These are phyloP conservation scores for Aspergillus neoniger DNA, from an alignment of 2,329 filamentous ascomycete species.

Conservation along the genomic window DNA sequence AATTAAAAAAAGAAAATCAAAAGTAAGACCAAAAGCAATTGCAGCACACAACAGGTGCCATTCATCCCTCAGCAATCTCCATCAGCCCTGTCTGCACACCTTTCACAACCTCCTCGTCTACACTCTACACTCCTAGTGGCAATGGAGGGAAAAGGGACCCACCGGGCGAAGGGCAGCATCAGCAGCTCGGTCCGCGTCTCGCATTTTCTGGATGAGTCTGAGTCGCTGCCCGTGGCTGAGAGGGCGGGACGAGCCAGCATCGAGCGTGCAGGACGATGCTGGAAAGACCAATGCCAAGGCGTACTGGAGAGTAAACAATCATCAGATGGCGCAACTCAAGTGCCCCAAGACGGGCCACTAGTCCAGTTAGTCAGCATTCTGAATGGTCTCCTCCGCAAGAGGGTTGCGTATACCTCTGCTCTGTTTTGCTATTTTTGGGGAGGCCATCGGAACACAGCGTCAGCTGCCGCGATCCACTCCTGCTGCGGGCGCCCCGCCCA, in stretches of 20 bases:
- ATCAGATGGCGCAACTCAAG: slow-evolving; percentile 3
- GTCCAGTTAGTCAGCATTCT: slow-evolving; percentile 1
- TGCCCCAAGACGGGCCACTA: not conserved
- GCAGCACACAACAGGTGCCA: not conserved
- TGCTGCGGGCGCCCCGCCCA: slow-evolving; percentile 3
- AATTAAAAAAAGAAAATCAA: no score
- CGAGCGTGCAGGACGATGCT: not conserved
- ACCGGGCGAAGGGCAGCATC: slow-evolving; percentile 7
- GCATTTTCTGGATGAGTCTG: not conserved
- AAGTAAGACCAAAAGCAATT: slow-evolving; percentile 2
- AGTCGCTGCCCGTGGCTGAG: slow-evolving; percentile 1
- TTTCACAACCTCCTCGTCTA: slow-evolving; percentile 5
- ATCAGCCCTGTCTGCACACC: slow-evolving; percentile 19
- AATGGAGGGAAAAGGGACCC: slow-evolving; percentile 4
- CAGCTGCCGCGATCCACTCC: not conserved
- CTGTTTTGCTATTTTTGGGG: slow-evolving; percentile 17
- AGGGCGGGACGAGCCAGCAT: not conserved
- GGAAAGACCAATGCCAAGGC: not conserved
- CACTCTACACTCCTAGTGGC: slow-evolving; percentile 12
- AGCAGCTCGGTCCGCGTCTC: slow-evolving; percentile 7
- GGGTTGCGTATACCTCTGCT: slow-evolving; percentile 20
- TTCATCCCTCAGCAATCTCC: not conserved
- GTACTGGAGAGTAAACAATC: not conserved
- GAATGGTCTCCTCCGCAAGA: slow-evolving; percentile 1
- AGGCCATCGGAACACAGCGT: slow-evolving; percentile 4